A percentile compares a stretch with the other conserved stretches of the same genome.
Conservation (phyloP, 2,329 filamentous ascomycete species). For the Phialocephala subalpina region DNA sequence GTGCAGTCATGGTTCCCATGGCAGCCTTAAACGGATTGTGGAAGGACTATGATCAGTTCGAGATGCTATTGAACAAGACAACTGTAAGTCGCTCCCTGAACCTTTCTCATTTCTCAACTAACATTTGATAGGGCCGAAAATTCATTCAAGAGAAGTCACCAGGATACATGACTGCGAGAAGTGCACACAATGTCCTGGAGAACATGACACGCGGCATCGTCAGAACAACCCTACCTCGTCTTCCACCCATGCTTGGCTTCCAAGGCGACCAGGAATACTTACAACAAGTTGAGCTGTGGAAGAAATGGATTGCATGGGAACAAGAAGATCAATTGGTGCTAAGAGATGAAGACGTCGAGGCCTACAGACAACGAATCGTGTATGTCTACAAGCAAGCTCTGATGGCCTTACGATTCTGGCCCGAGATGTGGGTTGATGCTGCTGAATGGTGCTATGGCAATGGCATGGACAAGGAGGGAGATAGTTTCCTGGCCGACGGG, state of each 20-base stretch:
- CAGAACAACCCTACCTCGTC: constrained; percentile 78
- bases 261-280: constrained; percentile 86
- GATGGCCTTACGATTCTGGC: constrained; percentile 94
- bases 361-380: constrained; percentile 80
- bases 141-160: constrained; percentile 93
- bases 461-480: constrained; percentile 69
- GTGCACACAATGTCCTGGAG: constrained; percentile 87
- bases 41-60: constrained; percentile 98
- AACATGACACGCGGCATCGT: constrained; percentile 82
- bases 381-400: constrained; percentile 94
- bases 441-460: constrained; percentile 92
- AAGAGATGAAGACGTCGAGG: constrained; percentile 78
- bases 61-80: constrained; percentile 91
- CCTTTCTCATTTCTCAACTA: constrained; percentile 25
- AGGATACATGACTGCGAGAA: constrained; percentile 94
- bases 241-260: constrained; percentile 86
- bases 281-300: constrained; percentile 88
- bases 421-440: constrained; percentile 94
- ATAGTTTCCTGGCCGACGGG: constrained; percentile 78
- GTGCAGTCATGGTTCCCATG: constrained; percentile 87
- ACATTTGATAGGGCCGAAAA: constrained; percentile 77
- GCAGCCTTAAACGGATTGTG: constrained; percentile 84
- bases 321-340: constrained; percentile 90
- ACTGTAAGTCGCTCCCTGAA: constrained; percentile 64
- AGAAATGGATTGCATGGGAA: constrained; percentile 94